Evolutionary conservation across 2,329 filamentous ascomycete species (phyloP), one percentile per base, ranked within the genome.

Genomic region (Fusarium domesticum): DNA sequence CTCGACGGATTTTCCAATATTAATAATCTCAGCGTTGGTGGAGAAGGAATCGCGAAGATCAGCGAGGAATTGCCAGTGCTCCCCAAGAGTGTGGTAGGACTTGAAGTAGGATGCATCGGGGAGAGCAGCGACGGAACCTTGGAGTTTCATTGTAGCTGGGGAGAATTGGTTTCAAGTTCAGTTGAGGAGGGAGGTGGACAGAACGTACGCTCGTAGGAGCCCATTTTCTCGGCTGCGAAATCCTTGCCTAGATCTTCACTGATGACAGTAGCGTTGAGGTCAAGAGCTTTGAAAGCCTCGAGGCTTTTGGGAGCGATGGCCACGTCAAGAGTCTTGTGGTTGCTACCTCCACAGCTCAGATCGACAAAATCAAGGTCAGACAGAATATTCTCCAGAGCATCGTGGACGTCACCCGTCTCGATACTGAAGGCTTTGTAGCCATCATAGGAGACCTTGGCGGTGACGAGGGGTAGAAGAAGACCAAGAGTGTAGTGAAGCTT

Each of bases 51-150:
- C 52, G n/a, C 68, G 65, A 3, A 82, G 60, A 36, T 75, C 70
- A 0, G 61, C 57, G 19, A 79, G 64, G 50, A 70, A 81, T 18
- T 69, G 59, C 12, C 74, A 45, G 53, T 81, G 78, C 45, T 78
- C 72, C 3, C 64, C 64, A 45, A 77, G 79, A 2, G 64, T 30
- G 50, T 81, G 78, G 56, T 81, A 82, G 2, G 67, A 67, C 43
- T 73, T 68, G 63, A 80, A 81, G 70, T 74, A 81, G 1, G 53
- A 47, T 6, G 48, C 37, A 3, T 51, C 43, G 2, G 50, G 53
- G 0, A 53, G n/a, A 8, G 31, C 32, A 5, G 44, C 32, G 8
- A 40, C 30, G 7, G 18, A 3, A 6, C 35, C 37, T 1, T 25
- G 32, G 6, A 41, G 17, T 11, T 47, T 49, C 15, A 31, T 16